phyloP scores from a whole-genome alignment of 257 asterid species.

The Rhazya stricta region DNA sequence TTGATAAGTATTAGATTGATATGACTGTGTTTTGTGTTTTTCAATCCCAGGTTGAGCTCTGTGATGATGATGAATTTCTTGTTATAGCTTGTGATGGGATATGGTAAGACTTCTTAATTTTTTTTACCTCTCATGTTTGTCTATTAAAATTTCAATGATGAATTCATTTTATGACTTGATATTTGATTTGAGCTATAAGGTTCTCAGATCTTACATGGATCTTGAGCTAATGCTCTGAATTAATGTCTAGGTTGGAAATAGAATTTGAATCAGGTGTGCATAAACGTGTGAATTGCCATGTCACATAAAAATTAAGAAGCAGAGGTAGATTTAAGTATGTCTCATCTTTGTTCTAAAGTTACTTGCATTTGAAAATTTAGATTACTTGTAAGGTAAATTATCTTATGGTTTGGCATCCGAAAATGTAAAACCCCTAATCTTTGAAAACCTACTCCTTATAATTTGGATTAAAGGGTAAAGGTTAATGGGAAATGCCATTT shows the following conservation, averaged over 20 bases:
- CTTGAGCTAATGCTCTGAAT: slow-evolving; percentile 2
- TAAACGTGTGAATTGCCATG: background rate
- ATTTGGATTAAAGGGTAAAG: background rate
- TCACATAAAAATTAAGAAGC: background rate
- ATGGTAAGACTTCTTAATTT: slow-evolving; percentile 57
- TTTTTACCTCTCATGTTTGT: background rate
- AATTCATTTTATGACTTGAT: background rate
- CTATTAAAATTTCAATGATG: background rate
- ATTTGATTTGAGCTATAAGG: background rate
- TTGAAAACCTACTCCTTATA: background rate
- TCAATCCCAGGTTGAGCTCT: slow-evolving; percentile 61
- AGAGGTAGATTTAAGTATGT: background rate
- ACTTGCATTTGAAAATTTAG: background rate
- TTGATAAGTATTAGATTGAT: slow-evolving; percentile 6
- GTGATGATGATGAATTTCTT: slow-evolving; percentile 78
- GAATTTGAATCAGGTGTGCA: too few species aligned
- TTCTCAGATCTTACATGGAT: background rate
- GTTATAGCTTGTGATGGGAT: slow-evolving; percentile 97
- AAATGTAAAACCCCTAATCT: background rate
- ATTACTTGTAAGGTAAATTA: background rate
- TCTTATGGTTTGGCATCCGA: background rate
- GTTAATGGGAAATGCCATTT: background rate
- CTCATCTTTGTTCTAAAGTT: background rate
- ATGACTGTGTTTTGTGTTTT: slow-evolving; percentile 22
- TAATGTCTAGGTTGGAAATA: background rate